Evolutionary conservation across 2,329 filamentous ascomycete genomes (phyloP).

Genomic region (Nemania serpens): DNA sequence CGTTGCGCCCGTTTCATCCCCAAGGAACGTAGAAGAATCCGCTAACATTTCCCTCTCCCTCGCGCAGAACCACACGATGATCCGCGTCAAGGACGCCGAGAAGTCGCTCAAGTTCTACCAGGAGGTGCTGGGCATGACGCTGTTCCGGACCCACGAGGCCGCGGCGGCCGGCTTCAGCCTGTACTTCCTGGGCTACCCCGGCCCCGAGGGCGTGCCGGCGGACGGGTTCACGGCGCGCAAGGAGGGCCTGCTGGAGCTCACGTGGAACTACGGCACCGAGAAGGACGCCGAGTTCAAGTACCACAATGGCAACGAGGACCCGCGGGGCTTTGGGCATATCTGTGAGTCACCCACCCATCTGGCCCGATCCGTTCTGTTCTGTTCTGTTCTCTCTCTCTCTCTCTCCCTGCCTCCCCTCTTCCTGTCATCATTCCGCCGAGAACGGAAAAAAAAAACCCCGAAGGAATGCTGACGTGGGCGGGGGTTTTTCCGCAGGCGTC

Average conservation of each 20-base stretch:
- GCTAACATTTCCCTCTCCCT: not conserved
- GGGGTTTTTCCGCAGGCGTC: slow-evolving; percentile 58
- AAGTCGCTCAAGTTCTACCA: slow-evolving; percentile 80
- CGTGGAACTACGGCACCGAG: slow-evolving; percentile 84
- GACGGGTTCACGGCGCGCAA: slow-evolving; percentile 64
- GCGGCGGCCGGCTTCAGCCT: slow-evolving; percentile 78
- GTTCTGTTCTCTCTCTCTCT: not conserved
- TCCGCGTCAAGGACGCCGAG: slow-evolving; percentile 83
- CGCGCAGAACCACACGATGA: slow-evolving; percentile 83
- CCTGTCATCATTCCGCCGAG: too few species aligned
- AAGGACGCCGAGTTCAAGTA: slow-evolving; percentile 84
- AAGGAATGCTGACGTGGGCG: too few species aligned
- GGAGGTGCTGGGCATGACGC: slow-evolving; percentile 85
- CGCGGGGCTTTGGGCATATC: slow-evolving; percentile 93
- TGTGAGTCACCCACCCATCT: slow-evolving; percentile 59
- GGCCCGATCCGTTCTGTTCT: too few species aligned
- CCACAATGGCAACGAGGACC: slow-evolving; percentile 88
- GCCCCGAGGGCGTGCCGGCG: slow-evolving; percentile 56
- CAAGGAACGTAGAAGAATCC: not conserved
- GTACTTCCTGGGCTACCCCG: slow-evolving; percentile 87
- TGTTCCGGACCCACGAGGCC: slow-evolving; percentile 74
- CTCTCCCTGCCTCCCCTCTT: not conserved
- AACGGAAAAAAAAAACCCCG: too few species aligned
- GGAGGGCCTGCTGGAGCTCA: slow-evolving; percentile 88
- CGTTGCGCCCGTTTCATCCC: not conserved